Conservation (phyloP, 2,329 filamentous ascomycete genomes). For the Xylariales sp. region DNA sequence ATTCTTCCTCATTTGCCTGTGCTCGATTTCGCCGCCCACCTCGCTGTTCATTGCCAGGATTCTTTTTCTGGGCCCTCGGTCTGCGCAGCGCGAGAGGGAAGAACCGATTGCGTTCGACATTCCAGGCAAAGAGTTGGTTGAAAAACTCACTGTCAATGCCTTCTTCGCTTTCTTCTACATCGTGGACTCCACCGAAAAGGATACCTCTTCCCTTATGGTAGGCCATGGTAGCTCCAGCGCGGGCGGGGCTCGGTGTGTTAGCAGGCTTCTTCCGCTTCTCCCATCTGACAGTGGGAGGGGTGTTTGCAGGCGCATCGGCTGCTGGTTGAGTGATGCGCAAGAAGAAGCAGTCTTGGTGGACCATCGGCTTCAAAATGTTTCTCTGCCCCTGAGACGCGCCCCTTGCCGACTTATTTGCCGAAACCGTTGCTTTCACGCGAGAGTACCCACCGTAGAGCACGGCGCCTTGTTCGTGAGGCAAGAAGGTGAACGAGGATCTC, state of each 20-base stretch:
- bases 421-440: constrained; percentile 70
- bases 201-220: constrained; percentile 92
- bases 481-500: constrained; percentile 83
- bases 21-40: constrained; percentile 65
- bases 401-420: constrained; percentile 59
- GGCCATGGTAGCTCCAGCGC: constrained; percentile 90
- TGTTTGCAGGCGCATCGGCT: constrained; percentile 59
- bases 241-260: constrained; percentile 77
- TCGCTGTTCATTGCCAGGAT: constrained; percentile 51
- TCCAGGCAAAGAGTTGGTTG: constrained; percentile 87
- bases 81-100: constrained; percentile 79
- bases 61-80: constrained; percentile 63
- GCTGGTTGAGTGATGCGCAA: constrained; percentile 73
- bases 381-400: constrained; percentile 57
- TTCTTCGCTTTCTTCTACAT: constrained; percentile 87
- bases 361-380: constrained; percentile 76
- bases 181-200: constrained; percentile 89
- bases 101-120: constrained; percentile 91
- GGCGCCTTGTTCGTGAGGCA: constrained; percentile 86
- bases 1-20: constrained; percentile 87
- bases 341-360: constrained; percentile 95
- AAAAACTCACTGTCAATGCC: constrained; percentile 98
- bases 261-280: constrained; percentile 89
- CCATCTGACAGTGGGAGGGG: constrained; percentile 76
- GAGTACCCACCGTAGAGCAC: constrained; percentile 94